Conservation (phyloP, 768 basidiomycete species). For the Agrocybe pediades region DNA sequence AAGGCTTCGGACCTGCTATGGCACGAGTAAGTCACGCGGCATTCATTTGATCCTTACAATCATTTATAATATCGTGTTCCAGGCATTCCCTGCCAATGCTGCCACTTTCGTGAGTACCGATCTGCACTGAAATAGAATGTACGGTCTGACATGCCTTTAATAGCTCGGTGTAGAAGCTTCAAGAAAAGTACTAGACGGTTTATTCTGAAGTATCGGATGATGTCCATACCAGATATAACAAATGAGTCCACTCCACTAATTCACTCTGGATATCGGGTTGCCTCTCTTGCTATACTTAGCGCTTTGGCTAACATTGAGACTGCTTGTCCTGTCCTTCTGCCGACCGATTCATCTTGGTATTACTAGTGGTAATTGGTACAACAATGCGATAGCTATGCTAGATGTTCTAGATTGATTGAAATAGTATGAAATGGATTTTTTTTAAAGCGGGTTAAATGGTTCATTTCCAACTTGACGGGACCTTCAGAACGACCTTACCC, state of each 20-base stretch:
- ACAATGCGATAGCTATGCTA: slow-evolving; percentile 11
- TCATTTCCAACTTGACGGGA: slow-evolving; percentile 80
- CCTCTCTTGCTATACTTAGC: neutral
- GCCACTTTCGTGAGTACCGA: slow-evolving; percentile 77
- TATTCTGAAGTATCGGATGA: slow-evolving; percentile 42
- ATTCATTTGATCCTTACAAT: neutral
- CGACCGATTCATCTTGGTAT: slow-evolving; percentile 10
- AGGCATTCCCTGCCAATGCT: slow-evolving; percentile 98
- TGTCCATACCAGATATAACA: too few relatives aligned
- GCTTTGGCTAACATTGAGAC: neutral
- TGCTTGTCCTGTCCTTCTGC: neutral
- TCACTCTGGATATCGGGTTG: neutral
- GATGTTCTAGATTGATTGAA: slow-evolving; percentile 12
- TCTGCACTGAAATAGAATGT: slow-evolving; percentile 3
- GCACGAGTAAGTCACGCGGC: slow-evolving; percentile 59
- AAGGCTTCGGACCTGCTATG: slow-evolving; percentile 98
- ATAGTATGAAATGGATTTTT: neutral
- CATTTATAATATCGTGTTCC: slow-evolving; percentile 7
- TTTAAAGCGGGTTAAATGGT: slow-evolving; percentile 3
- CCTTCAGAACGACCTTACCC: slow-evolving; percentile 65
- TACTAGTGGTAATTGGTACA: slow-evolving; percentile 17
- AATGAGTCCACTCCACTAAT: neutral
- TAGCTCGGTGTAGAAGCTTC: slow-evolving; percentile 93
- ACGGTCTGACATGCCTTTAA: slow-evolving; percentile 16
- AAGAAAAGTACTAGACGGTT: slow-evolving; percentile 75